Percentiles rank a stretch among this genome's conserved stretches.
Conservation (phyloP, 441 rosid species). For the Hura crepitans region DNA sequence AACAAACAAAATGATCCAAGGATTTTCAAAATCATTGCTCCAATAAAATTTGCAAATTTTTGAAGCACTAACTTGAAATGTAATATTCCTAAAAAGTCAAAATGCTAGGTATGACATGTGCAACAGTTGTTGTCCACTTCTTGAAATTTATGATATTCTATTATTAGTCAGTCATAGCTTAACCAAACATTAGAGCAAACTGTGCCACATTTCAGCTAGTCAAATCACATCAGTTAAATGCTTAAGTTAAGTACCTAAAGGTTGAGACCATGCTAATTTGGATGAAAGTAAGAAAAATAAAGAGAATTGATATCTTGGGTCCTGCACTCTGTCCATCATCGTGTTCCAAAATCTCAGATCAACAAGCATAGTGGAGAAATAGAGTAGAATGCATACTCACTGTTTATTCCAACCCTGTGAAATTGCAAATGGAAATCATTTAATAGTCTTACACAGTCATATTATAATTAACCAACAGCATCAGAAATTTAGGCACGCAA, state of each 20-base stretch:
- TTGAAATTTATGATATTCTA: not conserved
- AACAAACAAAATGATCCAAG: not conserved
- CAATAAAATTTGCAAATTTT: not conserved
- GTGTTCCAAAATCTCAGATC: conserved; percentile 18
- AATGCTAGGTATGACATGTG: not conserved
- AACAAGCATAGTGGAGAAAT: conserved; percentile 14
- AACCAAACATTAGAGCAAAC: not conserved
- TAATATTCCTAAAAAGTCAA: not conserved
- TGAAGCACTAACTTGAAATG: not conserved
- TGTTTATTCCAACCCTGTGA: conserved; percentile 97
- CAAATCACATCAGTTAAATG: not conserved
- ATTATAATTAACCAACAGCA: conserved; percentile 10
- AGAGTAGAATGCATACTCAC: conserved; percentile 53
- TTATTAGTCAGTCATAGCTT: not conserved
- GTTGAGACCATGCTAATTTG: conserved; percentile 1
- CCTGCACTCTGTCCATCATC: conserved; percentile 16
- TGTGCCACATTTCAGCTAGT: not conserved
- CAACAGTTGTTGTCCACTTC: not conserved
- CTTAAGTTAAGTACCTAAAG: not conserved
- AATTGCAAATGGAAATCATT: conserved; percentile 32
- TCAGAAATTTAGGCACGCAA: conserved; percentile 8
- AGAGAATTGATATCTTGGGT: conserved; percentile 7
- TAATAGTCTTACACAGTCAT: conserved; percentile 16
- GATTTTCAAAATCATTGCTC: not conserved
- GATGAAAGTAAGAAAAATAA: not conserved